These are phyloP conservation scores for Euphorbia tirucalli DNA, from an alignment of 345 rosid species.

Conservation along the genomic window DNA sequence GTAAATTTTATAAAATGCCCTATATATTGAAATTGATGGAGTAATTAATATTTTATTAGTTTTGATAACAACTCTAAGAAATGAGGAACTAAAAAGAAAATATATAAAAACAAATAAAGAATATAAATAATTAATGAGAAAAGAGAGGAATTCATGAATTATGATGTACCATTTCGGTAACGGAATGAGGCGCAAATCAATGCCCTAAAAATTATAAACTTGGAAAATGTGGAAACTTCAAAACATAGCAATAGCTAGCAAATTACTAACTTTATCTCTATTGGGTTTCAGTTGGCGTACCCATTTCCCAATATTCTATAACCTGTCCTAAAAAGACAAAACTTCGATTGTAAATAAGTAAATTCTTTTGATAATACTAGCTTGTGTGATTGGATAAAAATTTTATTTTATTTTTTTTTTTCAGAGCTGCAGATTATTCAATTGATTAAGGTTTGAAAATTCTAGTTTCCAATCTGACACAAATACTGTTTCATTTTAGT, in stretches of 20 bases:
- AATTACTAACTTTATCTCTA: not conserved
- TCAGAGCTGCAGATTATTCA: not conserved
- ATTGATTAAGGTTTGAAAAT: slow-evolving; percentile 3
- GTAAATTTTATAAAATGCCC: too few species aligned
- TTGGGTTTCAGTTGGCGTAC: slow-evolving; percentile 15
- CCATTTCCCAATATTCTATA: slow-evolving; percentile 17
- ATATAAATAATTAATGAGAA: not conserved
- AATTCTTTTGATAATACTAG: too few species aligned
- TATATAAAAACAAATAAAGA: too few species aligned
- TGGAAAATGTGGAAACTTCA: slow-evolving; percentile 19
- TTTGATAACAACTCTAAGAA: too few species aligned
- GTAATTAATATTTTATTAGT: too few species aligned
- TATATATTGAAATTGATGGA: too few species aligned
- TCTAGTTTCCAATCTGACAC: not conserved
- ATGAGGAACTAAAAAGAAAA: too few species aligned
- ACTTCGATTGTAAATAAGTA: not conserved
- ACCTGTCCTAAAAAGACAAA: not conserved
- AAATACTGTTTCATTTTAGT: not conserved
- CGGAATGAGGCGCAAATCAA: slow-evolving; percentile 12
- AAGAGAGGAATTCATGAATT: not conserved
- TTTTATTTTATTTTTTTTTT: too few species aligned
- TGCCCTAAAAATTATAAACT: slow-evolving; percentile 16
- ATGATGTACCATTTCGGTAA: slow-evolving; percentile 4
- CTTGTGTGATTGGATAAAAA: too few species aligned
- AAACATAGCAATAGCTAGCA: slow-evolving; percentile 15